Evolutionary conservation across 2,329 filamentous ascomycete genomes (phyloP), one percentile per base, ranked within the genome.

Genomic region (Beauveria pseudobassiana): DNA sequence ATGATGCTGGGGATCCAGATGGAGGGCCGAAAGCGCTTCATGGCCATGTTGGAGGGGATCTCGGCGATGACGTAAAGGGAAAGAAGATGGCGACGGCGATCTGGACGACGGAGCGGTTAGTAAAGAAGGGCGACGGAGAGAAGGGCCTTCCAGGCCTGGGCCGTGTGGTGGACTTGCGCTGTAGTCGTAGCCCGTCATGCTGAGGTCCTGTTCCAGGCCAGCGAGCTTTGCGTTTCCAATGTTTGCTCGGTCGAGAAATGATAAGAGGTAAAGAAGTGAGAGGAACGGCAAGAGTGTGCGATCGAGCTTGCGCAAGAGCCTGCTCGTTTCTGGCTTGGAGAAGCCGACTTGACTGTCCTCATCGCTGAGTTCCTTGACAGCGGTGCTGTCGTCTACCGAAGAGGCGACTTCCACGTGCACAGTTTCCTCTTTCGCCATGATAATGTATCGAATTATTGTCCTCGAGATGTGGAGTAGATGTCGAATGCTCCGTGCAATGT

Each of bases 221-320:
- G 83, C 84, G 14, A 87, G 71, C 66, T 78, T 81, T 10, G 85
- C 85, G 69, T 88, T 88, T 20, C 84, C 82, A 49, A 76, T 71
- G 64, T 76, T 76, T 62, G 74, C 69, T 42, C 72, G 70, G 59
- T 76, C 74, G 20, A 76, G 70, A 71, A 84, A 84, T 58, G 79
- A 81, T 14, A 82, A 80, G 2, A 87, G 72, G 64, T 86, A 86
- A 20, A 87, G 77, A 0, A 87, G 68, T 4, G 82, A 79, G 64
- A 87, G 78, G 70, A 83, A 79, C 0, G 82, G 82, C 34, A 85
- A 79, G 22, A 85, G 75, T 66, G 77, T 74, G 74, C 78, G 75
- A 69, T 83, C 77, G 58, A 81, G 70, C 70, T 79, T 79, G 65
- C 78, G 71, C 62, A 83, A 65, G 0, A 83, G 74, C 60, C 71